Percentiles rank a stretch among this genome's conserved stretches.
Conservation (phyloP, 345 rosid genomes). For the Sapria himalayana region DNA sequence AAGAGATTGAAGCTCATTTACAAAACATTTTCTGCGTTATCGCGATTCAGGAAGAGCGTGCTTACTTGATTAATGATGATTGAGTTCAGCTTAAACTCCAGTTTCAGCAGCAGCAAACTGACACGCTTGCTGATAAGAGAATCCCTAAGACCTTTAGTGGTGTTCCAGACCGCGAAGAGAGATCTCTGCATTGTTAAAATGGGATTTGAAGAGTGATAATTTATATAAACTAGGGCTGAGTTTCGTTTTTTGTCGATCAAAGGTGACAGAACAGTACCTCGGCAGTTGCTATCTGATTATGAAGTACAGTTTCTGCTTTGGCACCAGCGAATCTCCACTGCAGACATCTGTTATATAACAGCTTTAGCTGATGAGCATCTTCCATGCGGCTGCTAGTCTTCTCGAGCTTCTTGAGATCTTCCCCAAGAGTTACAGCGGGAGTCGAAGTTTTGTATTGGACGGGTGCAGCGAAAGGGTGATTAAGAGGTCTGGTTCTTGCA, state of each 20-base stretch:
- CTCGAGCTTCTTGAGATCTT: constrained; percentile 62
- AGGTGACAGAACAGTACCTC: constrained; percentile 33
- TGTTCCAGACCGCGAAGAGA: constrained; percentile 46
- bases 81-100: constrained; percentile 58
- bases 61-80: constrained; percentile 56
- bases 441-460: constrained; percentile 33
- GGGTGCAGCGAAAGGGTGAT: constrained; percentile 39
- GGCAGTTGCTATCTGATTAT: constrained; percentile 38
- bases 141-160: constrained; percentile 40
- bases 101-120: constrained; percentile 42
- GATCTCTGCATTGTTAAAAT: constrained; percentile 36
- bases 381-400: constrained; percentile 44
- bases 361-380: constrained; percentile 78
- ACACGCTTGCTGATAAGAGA: constrained; percentile 46
- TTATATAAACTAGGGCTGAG: not conserved
- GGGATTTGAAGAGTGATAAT: constrained; percentile 4
- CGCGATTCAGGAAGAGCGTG: constrained; percentile 9
- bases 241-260: not conserved
- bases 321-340: constrained; percentile 94
- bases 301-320: constrained; percentile 43
- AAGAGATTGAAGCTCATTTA: not conserved
- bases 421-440: constrained; percentile 79
- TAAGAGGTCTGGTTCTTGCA: constrained; percentile 37
- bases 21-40: not conserved
- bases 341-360: constrained; percentile 58